Evolutionary conservation across 805 yeast genomes (phyloP), one percentile per base, ranked within the genome.

Genomic region (Kuraishia hungarica): DNA sequence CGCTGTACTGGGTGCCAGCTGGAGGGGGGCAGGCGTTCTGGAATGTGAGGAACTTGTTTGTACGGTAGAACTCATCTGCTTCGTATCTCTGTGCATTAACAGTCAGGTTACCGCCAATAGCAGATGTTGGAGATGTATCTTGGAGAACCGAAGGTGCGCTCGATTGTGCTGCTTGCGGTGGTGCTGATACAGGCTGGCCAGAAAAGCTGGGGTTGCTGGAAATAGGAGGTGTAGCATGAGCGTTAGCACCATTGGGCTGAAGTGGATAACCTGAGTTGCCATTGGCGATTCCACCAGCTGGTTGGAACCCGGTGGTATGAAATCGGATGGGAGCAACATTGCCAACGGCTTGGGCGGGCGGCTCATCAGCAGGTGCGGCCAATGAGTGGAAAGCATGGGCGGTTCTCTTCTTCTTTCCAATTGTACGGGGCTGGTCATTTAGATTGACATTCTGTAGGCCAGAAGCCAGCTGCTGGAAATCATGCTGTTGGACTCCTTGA

Each of bases 21-120:
- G 83, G 74, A 2, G 98, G 98, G 4, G 98, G 96, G 11, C 82
- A 77, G 1, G 89, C 85, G 64, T 89, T 83, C 65, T 84, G 83
- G 62, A 88, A 83, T 1, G 97, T 87, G 52, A 78, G 76, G 68
- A 89, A 92, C 1, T 80, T 67, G 50, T 68, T 68, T 59, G 72
- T 59, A 60, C 71, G 61, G 57, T 70, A 69, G 54, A 72, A 69
- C 23, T 70, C 62, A 52, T 69, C 73, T n/a, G 61, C 57, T 22
- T 60, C 59, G 54, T 64, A 59, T 55, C 76, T 60, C 63, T 68
- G 65, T 20, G 64, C 67, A 2, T 73, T 72, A 39, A 75, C 67
- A 2, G 76, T 69, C n/a, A 76, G 70, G n/a, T 60, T 61, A 35
- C 62, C 66, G 13, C 23, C 23, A 3, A 23, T 24, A 6, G 39